A percentile compares a stretch with the other conserved stretches of the same genome.
Conservation (phyloP, 331 rosid genomes). For the Malus hybrid region DNA sequence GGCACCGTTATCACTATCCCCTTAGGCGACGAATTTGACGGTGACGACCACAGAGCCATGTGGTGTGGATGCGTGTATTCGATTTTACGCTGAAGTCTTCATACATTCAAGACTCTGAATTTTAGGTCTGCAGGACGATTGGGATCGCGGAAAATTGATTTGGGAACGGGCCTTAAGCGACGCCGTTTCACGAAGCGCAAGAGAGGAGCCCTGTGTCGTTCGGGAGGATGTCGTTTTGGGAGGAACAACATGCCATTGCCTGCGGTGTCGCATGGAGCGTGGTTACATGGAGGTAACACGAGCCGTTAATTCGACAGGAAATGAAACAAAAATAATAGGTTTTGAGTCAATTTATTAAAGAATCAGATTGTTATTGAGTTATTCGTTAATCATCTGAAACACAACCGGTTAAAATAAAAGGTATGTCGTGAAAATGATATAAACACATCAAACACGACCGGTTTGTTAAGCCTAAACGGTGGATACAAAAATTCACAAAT, state of each 20-base stretch:
- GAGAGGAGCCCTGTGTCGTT: neutral
- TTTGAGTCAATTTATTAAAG: too few species aligned
- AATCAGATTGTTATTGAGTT: fast-evolving
- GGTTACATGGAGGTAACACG: neutral
- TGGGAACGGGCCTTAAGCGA: neutral
- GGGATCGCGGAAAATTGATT: neutral
- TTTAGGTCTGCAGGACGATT: neutral
- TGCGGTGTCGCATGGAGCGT: too few species aligned
- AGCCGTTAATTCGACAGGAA: too few species aligned
- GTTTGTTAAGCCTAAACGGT: too few species aligned
- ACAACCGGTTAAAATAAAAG: fast-evolving
- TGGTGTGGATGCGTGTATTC: conserved; percentile 2
- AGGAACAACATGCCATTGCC: neutral
- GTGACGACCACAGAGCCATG: conserved; percentile 44
- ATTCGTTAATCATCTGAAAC: fast-evolving
- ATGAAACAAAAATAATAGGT: too few species aligned
- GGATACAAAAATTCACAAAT: too few species aligned
- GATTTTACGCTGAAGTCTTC: neutral
- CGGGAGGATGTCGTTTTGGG: neutral
- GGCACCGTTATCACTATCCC: conserved; percentile 59
- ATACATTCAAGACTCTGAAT: neutral
- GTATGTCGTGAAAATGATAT: too few species aligned
- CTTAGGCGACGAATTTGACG: conserved; percentile 22
- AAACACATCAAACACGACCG: fast-evolving
- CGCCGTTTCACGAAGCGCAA: neutral